Percentiles rank a stretch among this genome's conserved stretches.
These are phyloP conservation scores for Imleria badia DNA, from an alignment of 768 basidiomycete species.

Conservation along the genomic window DNA sequence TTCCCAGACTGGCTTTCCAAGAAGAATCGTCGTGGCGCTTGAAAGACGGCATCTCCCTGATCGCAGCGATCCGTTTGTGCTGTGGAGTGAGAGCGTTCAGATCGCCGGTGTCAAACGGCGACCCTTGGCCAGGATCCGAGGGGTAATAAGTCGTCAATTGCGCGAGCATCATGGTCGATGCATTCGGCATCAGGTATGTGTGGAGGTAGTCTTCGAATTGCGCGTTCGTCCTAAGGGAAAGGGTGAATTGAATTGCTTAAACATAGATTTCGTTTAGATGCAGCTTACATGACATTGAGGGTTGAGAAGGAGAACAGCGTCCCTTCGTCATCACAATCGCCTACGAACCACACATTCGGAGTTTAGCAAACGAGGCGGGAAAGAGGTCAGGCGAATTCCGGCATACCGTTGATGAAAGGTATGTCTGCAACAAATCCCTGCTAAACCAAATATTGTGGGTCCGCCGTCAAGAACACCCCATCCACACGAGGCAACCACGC, in stretches of 20 bases:
- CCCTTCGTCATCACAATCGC: constrained; percentile 43
- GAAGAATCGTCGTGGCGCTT: constrained; percentile 49
- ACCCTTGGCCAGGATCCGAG: constrained; percentile 42
- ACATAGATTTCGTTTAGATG: no score
- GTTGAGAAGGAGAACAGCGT: constrained; percentile 33
- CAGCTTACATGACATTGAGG: not conserved
- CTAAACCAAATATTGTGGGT: constrained; percentile 32
- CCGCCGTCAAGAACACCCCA: constrained; percentile 35
- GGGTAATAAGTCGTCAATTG: constrained; percentile 38
- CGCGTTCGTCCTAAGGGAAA: not conserved
- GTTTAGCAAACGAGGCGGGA: not conserved
- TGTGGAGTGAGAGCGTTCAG: constrained; percentile 46
- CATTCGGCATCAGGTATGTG: constrained; percentile 26
- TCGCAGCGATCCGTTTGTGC: constrained; percentile 50
- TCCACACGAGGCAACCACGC: constrained; percentile 41
- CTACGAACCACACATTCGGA: not conserved
- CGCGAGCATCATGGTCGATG: constrained; percentile 22
- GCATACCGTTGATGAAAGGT: constrained; percentile 7
- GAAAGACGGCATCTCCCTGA: constrained; percentile 53
- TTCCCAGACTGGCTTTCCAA: constrained; percentile 37
- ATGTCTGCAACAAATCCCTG: constrained; percentile 28
- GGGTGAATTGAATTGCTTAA: not conserved
- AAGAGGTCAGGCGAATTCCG: not conserved
- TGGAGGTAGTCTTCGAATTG: not conserved
- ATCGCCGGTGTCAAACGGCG: constrained; percentile 50